Conservation (phyloP, 2,329 filamentous ascomycete genomes). For the Diaporthe eres region DNA sequence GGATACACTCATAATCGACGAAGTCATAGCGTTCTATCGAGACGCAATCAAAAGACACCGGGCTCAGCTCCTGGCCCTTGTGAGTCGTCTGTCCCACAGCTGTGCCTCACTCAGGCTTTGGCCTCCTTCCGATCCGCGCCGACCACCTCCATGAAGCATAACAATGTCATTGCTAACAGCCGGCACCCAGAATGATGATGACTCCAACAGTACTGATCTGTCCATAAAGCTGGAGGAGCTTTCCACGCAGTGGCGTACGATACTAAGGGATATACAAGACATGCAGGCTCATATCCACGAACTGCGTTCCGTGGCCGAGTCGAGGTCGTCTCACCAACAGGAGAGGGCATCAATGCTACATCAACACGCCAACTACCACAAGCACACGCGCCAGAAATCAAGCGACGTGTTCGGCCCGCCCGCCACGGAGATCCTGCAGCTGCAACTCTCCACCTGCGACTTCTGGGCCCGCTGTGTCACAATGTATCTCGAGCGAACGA, state of each 20-base stretch:
- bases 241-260: constrained; percentile 36
- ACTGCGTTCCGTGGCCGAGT: constrained; percentile 33
- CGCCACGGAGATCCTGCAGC: constrained; percentile 38
- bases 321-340: background rate
- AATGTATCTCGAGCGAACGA: constrained; percentile 41
- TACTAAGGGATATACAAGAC: constrained; percentile 34
- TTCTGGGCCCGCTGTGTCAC: constrained; percentile 41
- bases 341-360: background rate
- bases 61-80: constrained; percentile 39
- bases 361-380: constrained; percentile 1
- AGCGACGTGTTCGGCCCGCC: constrained; percentile 41
- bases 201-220: constrained; percentile 34
- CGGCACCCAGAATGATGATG: constrained; percentile 38
- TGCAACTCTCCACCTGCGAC: constrained; percentile 41
- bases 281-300: constrained; percentile 37
- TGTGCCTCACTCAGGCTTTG: background rate
- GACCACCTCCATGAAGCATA: too few relatives aligned
- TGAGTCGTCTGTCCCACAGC: background rate
- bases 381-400: constrained; percentile 40
- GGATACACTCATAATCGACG: constrained; percentile 41
- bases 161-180: background rate
- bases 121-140: background rate
- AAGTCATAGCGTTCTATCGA: constrained; percentile 40
- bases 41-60: constrained; percentile 40
- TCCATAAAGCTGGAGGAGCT: constrained; percentile 40